These are phyloP conservation scores for Spencermartinsiella europaea DNA, from an alignment of 805 yeast species.

Conservation along the genomic window DNA sequence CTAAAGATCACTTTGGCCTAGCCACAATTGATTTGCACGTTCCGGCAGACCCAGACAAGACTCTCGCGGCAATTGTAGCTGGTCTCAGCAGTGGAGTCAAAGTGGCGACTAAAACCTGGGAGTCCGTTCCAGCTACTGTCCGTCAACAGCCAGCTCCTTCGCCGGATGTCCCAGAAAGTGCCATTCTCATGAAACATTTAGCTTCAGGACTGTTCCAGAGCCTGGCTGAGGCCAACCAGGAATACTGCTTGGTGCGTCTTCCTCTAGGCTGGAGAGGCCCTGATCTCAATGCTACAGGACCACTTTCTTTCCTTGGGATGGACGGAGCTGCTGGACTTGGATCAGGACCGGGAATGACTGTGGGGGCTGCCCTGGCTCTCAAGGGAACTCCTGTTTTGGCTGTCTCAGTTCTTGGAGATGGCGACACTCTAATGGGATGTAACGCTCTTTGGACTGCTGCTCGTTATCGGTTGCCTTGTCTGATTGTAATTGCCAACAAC, in stretches of 20 bases:
- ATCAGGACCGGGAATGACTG: conserved; percentile 4
- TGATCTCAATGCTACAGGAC: conserved; percentile 4
- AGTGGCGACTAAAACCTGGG: conserved; percentile 1
- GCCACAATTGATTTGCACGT: conserved; percentile 2
- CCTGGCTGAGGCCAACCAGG: conserved; percentile 2
- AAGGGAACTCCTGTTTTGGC: conserved; percentile 4
- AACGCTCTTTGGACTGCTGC: conserved; percentile 5
- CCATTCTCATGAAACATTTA: conserved; percentile 3
- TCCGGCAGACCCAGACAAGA: conserved; percentile 1
- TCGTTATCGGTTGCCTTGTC: conserved; percentile 1
- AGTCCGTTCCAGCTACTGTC: neutral
- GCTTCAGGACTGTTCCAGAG: conserved; percentile 5
- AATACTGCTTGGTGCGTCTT: conserved; percentile 1
- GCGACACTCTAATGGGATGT: conserved; percentile 4
- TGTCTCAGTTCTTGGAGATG: conserved; percentile 3
- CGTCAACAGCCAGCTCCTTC: conserved; percentile 4
- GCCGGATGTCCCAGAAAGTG: conserved; percentile 1
- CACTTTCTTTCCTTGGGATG: conserved; percentile 3
- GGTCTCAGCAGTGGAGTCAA: neutral
- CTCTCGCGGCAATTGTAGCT: neutral
- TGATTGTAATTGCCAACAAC: conserved; percentile 3
- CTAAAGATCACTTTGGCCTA: conserved; percentile 4
- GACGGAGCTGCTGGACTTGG: conserved; percentile 5
- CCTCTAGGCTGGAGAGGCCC: conserved; percentile 6
- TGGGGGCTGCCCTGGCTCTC: conserved; percentile 5